Conservation (phyloP, 306 rosid species). For the Heteromeles arbutifolia region DNA sequence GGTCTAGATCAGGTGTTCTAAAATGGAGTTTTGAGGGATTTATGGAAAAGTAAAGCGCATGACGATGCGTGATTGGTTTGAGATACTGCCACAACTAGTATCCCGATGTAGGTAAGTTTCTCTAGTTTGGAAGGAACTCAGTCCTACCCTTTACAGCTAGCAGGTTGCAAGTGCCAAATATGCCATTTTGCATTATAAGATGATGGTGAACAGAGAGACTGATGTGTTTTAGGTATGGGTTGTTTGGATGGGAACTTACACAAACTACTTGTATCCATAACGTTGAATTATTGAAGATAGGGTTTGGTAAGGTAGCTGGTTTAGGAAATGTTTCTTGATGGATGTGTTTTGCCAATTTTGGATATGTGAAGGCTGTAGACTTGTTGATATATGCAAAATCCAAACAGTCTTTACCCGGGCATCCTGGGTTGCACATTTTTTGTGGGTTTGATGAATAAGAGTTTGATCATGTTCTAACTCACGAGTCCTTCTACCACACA, state of each 20-base stretch:
- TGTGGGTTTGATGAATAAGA: not conserved
- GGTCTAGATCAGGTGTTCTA: not conserved
- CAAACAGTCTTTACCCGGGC: not conserved
- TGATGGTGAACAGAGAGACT: not conserved
- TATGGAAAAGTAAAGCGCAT: too few relatives aligned
- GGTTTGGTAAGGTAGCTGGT: not conserved
- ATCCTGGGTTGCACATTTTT: constrained; percentile 8
- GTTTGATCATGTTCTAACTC: not conserved
- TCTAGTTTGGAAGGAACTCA: not conserved
- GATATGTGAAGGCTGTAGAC: constrained; percentile 1
- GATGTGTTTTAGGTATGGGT: not conserved
- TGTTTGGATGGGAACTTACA: not conserved
- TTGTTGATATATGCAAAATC: not conserved
- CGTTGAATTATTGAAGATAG: constrained; percentile 3
- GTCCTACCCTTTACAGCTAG: not conserved
- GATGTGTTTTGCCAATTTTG: constrained; percentile 8
- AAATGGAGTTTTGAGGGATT: not conserved
- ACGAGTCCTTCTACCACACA: not conserved
- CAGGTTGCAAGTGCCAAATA: not conserved
- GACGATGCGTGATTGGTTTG: too few relatives aligned
- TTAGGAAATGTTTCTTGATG: not conserved
- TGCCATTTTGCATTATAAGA: not conserved
- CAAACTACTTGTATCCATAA: not conserved
- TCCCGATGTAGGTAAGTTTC: too few relatives aligned
- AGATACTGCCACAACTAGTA: too few relatives aligned